A percentile compares a stretch with the other conserved stretches of the same genome.
These are phyloP conservation scores for Pigoraptor vietnamica DNA, from an alignment of 78 protist genomes.

Conservation along the genomic window DNA sequence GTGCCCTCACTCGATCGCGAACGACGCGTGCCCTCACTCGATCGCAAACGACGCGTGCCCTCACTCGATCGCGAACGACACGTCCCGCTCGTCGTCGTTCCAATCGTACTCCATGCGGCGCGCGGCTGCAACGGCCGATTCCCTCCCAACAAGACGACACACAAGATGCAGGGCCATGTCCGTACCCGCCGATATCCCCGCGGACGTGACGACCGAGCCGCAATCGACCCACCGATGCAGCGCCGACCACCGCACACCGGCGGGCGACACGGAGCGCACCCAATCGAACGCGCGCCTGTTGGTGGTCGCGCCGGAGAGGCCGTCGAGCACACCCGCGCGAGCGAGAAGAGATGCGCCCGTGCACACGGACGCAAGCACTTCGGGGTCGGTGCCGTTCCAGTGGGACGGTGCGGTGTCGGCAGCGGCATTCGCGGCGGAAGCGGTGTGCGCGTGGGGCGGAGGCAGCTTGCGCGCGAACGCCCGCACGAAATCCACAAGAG, in stretches of 20 bases:
- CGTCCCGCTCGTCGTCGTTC: not conserved
- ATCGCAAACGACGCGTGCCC: too few relatives aligned
- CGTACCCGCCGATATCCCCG: not conserved
- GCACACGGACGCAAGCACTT: not conserved
- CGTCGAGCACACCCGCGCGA: not conserved
- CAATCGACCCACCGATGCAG: not conserved
- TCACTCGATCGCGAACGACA: not conserved
- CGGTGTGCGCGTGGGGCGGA: not conserved
- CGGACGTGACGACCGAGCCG: not conserved
- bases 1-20: too few relatives aligned
- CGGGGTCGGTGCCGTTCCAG: not conserved
- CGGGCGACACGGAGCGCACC: not conserved
- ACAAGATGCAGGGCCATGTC: not conserved
- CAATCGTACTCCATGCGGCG: not conserved
- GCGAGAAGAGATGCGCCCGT: not conserved
- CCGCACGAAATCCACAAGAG: not conserved
- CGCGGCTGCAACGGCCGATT: not conserved
- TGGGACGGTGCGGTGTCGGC: not conserved
- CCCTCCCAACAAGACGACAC: not conserved
- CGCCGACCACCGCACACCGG: not conserved
- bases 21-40: too few relatives aligned
- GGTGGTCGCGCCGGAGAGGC: not conserved
- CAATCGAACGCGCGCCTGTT: not conserved
- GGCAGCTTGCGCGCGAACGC: not conserved
- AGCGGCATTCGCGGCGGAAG: too few relatives aligned